Percentiles rank a stretch among this genome's conserved stretches.
phyloP scores from a whole-genome alignment of 1,284 basidiomycete species.

The Vanrija humicola region DNA sequence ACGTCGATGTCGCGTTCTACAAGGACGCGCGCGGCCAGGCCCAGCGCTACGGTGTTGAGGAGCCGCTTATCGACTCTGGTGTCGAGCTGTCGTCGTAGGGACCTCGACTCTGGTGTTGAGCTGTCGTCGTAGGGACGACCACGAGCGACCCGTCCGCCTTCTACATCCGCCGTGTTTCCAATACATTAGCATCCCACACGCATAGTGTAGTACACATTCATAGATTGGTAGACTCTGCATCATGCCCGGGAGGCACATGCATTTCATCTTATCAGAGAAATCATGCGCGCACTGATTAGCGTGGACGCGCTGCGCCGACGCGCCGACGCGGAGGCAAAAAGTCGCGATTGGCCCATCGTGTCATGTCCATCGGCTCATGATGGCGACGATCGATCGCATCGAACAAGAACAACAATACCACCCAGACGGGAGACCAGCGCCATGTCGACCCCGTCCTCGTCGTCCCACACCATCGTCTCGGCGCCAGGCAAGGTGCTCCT shows the following conservation, averaged over 20 bases:
- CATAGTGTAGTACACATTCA: not conserved
- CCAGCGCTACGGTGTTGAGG: conserved; percentile 58
- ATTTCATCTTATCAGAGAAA: too few species aligned
- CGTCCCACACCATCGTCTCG: conserved; percentile 60
- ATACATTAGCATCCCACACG: not conserved
- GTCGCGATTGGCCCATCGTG: too few species aligned
- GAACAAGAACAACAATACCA: too few species aligned
- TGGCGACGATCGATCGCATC: too few species aligned
- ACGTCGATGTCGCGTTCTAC: conserved; percentile 85
- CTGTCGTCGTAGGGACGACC: not conserved
- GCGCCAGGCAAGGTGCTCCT: conserved; percentile 93
- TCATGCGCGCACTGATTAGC: too few species aligned
- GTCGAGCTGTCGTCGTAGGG: conserved; percentile 54
- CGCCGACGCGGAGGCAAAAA: too few species aligned
- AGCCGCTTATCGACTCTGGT: conserved; percentile 71
- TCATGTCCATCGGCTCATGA: too few species aligned
- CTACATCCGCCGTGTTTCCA: not conserved
- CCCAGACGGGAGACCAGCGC: too few species aligned
- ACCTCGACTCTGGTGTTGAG: too few species aligned
- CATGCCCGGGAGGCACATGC: too few species aligned
- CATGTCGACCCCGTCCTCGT: too few species aligned
- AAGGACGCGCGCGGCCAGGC: conserved; percentile 80
- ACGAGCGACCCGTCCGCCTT: not conserved
- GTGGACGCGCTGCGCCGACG: too few species aligned
- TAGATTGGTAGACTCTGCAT: not conserved